Evolutionary conservation across 345 rosid genomes (phyloP).

Genomic region (Jatropha curcas): DNA sequence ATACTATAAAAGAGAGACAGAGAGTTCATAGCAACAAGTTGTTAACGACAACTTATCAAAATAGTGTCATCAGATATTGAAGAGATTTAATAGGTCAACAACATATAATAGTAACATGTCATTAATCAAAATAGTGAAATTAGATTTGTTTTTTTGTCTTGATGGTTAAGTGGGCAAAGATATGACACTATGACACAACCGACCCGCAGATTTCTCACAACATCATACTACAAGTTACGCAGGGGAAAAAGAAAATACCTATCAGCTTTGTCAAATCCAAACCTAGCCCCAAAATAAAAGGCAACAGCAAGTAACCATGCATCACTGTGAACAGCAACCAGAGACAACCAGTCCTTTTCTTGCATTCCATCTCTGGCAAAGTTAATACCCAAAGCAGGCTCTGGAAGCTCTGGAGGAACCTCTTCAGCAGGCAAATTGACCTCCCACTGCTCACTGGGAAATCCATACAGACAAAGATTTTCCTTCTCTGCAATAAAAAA

Average conservation of each 20-base stretch:
- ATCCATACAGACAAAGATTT: conserved; percentile 31
- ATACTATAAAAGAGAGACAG: neutral
- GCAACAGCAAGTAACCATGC: conserved; percentile 30
- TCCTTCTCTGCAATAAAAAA: conserved; percentile 24
- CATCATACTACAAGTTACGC: no score
- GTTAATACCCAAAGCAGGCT: conserved; percentile 32
- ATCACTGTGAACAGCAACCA: conserved; percentile 31
- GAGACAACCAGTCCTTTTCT: conserved; percentile 31
- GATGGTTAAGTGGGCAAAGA: neutral
- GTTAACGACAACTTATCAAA: neutral
- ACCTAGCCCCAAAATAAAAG: conserved; percentile 30
- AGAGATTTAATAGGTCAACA: neutral
- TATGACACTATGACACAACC: no score
- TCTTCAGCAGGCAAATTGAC: conserved; percentile 32
- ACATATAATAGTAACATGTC: neutral
- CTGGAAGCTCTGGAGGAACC: conserved; percentile 35
- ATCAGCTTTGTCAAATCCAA: conserved; percentile 31
- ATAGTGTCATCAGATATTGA: neutral
- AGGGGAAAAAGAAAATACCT: conserved; percentile 10
- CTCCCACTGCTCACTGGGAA: conserved; percentile 34
- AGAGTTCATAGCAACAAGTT: neutral
- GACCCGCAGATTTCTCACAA: neutral
- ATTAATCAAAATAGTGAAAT: neutral
- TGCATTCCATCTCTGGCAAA: conserved; percentile 32
- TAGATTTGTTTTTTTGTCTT: neutral